A percentile compares a stretch with the other conserved stretches of the same genome.
Evolutionary conservation across 2,329 filamentous ascomycete species (phyloP).

Genomic region (Emmonsiellopsis sp.): DNA sequence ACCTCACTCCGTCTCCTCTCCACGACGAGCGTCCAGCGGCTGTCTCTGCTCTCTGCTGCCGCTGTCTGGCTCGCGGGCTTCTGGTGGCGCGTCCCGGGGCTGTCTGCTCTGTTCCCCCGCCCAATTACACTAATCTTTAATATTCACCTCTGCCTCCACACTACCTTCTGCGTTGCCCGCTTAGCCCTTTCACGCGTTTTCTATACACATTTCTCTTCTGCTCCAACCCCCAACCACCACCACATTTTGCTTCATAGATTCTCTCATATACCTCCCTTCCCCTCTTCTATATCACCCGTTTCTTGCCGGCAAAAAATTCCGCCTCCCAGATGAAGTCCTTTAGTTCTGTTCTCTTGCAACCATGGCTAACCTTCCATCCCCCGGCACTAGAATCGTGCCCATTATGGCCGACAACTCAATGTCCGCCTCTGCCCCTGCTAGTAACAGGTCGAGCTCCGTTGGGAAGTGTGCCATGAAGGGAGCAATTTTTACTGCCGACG

Average conservation of each 20-base stretch:
- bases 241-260: not conserved
- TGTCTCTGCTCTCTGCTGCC: not conserved
- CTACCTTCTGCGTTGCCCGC: not conserved
- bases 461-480: conserved; percentile 5
- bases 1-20: not conserved
- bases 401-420: conserved; percentile 22
- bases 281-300: not conserved
- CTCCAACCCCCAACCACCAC: too few species aligned
- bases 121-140: not conserved
- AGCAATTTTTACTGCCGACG: conserved; percentile 8
- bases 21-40: not conserved
- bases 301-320: not conserved
- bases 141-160: not conserved
- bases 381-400: conserved; percentile 34
- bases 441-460: conserved; percentile 7
- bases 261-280: not conserved
- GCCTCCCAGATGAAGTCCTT: conserved; percentile 19
- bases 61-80: too few species aligned
- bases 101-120: too few species aligned
- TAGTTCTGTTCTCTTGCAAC: conserved; percentile 21
- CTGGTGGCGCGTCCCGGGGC: too few species aligned
- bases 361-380: conserved; percentile 28
- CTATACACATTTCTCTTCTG: too few species aligned
- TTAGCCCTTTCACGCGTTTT: too few species aligned
- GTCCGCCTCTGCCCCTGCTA: conserved; percentile 14